Percentiles rank a stretch among this genome's conserved stretches.
Evolutionary conservation across 2,329 filamentous ascomycete genomes (phyloP).

Genomic region (Dactylonectria estremocensis): DNA sequence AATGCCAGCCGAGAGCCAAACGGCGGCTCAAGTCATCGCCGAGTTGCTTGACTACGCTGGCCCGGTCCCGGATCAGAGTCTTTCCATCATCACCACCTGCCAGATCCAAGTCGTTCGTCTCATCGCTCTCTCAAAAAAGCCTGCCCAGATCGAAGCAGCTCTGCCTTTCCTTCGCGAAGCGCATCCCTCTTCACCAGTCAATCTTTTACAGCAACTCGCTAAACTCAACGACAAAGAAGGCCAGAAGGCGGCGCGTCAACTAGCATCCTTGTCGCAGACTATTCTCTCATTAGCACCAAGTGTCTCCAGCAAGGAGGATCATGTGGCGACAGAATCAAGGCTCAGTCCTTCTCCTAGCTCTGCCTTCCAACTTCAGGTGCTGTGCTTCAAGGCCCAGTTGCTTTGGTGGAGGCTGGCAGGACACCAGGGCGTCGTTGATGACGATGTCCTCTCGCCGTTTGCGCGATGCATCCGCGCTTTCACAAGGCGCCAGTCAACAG

Average conservation of each 20-base stretch:
- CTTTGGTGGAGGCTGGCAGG: conserved; percentile 76
- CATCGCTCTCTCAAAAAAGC: conserved; percentile 72
- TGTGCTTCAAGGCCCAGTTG: conserved; percentile 74
- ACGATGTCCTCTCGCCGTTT: conserved; percentile 77
- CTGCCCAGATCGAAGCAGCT: conserved; percentile 70
- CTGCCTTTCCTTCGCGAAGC: conserved; percentile 69
- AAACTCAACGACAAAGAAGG: conserved; percentile 61
- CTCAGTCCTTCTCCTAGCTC: conserved; percentile 70
- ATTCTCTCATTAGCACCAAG: conserved; percentile 78
- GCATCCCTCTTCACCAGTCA: conserved; percentile 70
- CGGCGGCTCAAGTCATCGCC: conserved; percentile 58
- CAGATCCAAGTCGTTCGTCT: conserved; percentile 78
- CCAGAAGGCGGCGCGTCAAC: conserved; percentile 74
- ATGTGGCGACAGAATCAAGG: conserved; percentile 65
- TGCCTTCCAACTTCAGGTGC: conserved; percentile 74
- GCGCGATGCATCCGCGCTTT: conserved; percentile 75
- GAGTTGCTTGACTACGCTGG: conserved; percentile 76
- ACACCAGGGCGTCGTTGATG: conserved; percentile 72
- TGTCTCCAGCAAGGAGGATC: conserved; percentile 75
- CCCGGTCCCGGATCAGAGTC: conserved; percentile 59
- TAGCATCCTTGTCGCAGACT: conserved; percentile 76
- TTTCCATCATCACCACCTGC: conserved; percentile 72
- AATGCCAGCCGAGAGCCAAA: conserved; percentile 50
- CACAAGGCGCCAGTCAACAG: conserved; percentile 64
- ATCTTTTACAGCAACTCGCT: conserved; percentile 67